Percentiles rank a stretch among this genome's conserved stretches.
Conservation (phyloP, 805 yeast species). For the Starmerella floricola region DNA sequence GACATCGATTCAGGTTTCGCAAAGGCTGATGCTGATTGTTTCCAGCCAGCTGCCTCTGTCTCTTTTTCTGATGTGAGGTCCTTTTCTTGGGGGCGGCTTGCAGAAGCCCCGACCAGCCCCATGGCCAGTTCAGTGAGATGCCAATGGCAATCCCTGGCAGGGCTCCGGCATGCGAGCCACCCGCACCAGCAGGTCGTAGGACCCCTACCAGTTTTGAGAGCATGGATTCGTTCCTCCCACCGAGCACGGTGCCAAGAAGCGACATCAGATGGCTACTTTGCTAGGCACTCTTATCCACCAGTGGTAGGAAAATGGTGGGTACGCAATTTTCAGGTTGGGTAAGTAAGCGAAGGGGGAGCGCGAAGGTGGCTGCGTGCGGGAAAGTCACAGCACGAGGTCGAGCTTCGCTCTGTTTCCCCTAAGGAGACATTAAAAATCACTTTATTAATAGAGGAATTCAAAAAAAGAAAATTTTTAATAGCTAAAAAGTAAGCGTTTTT, state of each 20-base stretch:
- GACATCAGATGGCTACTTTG: constrained; percentile 2
- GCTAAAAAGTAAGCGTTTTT: no score
- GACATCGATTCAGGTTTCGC: constrained; percentile 75
- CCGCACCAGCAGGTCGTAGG: constrained; percentile 1
- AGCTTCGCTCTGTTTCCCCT: no score
- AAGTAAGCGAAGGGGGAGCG: background rate
- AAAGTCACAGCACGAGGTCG: no score
- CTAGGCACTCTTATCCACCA: no score
- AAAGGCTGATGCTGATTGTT: constrained; percentile 67
- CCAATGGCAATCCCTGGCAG: constrained; percentile 3
- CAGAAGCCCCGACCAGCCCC: constrained; percentile 30
- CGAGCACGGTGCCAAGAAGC: constrained; percentile 13
- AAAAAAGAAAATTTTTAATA: no score
- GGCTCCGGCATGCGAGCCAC: background rate
- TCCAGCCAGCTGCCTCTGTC: constrained; percentile 72
- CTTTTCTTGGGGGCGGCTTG: constrained; percentile 90
- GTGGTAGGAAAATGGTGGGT: no score
- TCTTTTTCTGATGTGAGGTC: constrained; percentile 71
- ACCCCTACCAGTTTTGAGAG: background rate
- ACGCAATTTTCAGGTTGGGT: constrained; percentile 1
- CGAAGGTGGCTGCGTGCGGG: no score
- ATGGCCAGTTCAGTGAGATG: constrained; percentile 14
- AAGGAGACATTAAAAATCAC: no score
- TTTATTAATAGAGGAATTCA: no score
- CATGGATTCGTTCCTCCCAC: constrained; percentile 1